These are phyloP conservation scores for Lunularia cruciata DNA, from an alignment of 225 moss, liverwort and hornwort species.

Conservation along the genomic window DNA sequence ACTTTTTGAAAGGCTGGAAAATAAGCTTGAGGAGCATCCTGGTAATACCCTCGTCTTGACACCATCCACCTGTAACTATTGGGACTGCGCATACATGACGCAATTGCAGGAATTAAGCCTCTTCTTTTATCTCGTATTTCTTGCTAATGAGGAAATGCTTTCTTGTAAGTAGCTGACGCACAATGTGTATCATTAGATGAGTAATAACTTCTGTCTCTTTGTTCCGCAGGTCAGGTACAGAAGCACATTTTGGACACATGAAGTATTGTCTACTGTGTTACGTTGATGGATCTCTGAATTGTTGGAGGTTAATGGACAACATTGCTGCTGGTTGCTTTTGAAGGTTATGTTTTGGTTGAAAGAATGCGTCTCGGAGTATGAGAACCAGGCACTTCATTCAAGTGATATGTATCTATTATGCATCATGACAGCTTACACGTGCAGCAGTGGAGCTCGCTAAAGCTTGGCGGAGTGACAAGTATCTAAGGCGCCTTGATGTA, in stretches of 20 bases:
- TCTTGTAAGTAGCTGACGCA: neutral
- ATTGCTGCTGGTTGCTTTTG: constrained; percentile 8
- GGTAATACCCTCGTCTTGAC: constrained; percentile 43
- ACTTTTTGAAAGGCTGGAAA: constrained; percentile 87
- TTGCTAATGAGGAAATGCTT: neutral
- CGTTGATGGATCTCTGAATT: constrained; percentile 8
- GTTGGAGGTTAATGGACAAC: constrained; percentile 15
- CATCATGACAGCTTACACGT: constrained; percentile 79
- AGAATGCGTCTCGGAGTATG: constrained; percentile 1
- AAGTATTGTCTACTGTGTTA: constrained; percentile 1
- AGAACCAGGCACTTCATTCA: neutral
- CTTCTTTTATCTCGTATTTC: neutral
- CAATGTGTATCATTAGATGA: neutral
- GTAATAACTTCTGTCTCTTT: constrained; percentile 8
- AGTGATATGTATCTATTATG: constrained; percentile 27
- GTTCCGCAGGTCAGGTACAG: constrained; percentile 84
- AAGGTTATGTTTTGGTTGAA: constrained; percentile 6
- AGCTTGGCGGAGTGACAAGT: constrained; percentile 89
- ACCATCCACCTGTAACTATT: neutral
- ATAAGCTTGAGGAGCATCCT: constrained; percentile 91
- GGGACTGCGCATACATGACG: too few relatives aligned
- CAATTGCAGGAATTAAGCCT: neutral
- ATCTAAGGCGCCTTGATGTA: constrained; percentile 88
- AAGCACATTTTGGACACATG: constrained; percentile 21
- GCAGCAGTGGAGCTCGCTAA: constrained; percentile 96